Evolutionary conservation across 768 basidiomycete species (phyloP).

Genomic region (Mycena rosella): DNA sequence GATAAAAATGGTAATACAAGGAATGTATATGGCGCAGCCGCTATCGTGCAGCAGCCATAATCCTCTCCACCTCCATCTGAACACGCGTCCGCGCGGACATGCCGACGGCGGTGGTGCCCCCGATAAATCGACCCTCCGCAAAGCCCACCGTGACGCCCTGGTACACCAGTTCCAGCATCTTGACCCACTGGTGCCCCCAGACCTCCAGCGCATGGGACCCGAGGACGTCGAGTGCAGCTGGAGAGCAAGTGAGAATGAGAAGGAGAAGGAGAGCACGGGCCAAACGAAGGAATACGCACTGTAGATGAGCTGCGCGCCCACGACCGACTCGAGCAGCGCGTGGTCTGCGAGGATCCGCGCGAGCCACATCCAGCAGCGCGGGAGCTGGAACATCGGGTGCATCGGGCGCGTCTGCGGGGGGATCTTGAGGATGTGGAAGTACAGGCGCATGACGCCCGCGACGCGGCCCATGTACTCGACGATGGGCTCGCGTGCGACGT

Average conservation of each 20-base stretch:
- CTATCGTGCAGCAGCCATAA: slow-evolving; percentile 52
- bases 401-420: slow-evolving; percentile 56
- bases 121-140: slow-evolving; percentile 62
- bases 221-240: slow-evolving; percentile 80
- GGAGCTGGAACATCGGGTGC: slow-evolving; percentile 67
- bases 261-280: not conserved
- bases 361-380: slow-evolving; percentile 81
- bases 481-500: slow-evolving; percentile 64
- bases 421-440: slow-evolving; percentile 77
- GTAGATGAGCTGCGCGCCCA: slow-evolving; percentile 77
- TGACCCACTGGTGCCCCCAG: slow-evolving; percentile 87
- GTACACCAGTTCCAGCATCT: slow-evolving; percentile 75
- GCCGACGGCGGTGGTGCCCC: slow-evolving; percentile 72
- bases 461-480: slow-evolving; percentile 77
- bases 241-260: not conserved
- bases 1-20: slow-evolving; percentile 7
- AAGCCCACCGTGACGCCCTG: slow-evolving; percentile 71
- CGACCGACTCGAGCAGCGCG: slow-evolving; percentile 64
- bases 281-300: slow-evolving; percentile 57
- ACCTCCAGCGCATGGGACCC: slow-evolving; percentile 69
- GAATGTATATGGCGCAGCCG: not conserved
- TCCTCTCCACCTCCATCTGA: slow-evolving; percentile 74
- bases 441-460: slow-evolving; percentile 87
- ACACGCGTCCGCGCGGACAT: slow-evolving; percentile 74
- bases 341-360: slow-evolving; percentile 69